A percentile compares a stretch with the other conserved stretches of the same genome.
These are phyloP conservation scores for Penicillium glabrum DNA, from an alignment of 2,329 filamentous ascomycete species.

Conservation along the genomic window DNA sequence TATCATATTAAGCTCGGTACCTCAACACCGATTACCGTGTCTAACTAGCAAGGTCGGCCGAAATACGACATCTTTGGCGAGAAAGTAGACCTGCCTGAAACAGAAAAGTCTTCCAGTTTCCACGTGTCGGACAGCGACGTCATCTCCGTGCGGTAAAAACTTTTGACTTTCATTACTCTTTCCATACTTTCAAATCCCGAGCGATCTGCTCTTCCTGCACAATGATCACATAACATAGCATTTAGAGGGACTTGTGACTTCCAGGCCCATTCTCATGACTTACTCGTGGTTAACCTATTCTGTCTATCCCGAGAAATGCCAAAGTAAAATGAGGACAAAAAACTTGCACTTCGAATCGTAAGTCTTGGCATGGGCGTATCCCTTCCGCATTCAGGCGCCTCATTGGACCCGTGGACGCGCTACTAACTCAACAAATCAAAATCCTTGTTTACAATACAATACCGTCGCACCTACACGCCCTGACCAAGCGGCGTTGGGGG, in stretches of 20 bases:
- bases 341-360: background rate
- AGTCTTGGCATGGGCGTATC: conserved; percentile 10
- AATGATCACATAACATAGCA: background rate
- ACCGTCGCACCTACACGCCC: background rate
- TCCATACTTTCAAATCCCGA: background rate
- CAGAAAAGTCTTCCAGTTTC: background rate
- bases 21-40: background rate
- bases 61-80: background rate
- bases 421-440: background rate
- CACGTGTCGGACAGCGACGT: background rate
- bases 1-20: background rate
- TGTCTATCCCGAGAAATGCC: too few species aligned
- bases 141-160: background rate
- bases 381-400: conserved; percentile 17
- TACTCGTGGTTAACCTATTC: too few species aligned
- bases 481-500: background rate
- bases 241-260: too few species aligned
- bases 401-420: conserved; percentile 2
- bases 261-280: too few species aligned
- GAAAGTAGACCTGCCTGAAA: background rate
- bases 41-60: background rate
- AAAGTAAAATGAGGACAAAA: background rate
- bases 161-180: background rate
- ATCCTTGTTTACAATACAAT: background rate
- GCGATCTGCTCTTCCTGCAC: background rate